Base-by-base conservation (phyloP, 1,284 basidiomycete species). In the Phlebopus sp. region DNA sequence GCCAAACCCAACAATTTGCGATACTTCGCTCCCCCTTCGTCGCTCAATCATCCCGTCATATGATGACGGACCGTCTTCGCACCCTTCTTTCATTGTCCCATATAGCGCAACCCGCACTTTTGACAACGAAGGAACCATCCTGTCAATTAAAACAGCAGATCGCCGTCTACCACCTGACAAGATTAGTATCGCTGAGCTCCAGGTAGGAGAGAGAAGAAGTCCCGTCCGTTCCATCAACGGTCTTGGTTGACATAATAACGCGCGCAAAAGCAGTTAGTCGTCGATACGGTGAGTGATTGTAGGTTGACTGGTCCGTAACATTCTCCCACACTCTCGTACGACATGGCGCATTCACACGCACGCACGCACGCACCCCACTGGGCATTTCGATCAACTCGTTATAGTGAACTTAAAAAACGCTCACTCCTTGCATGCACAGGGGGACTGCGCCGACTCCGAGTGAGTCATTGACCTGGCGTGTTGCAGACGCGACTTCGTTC, bases 281-380 rank as follows among this genome's bases (percentile, higher is more conserved):
- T 60, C 62, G 59, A 61, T 47, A 47, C 32, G 57, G 49, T 44
- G 49, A 7, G 15, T 42, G 44, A 63, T 49, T 59, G 54, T 60
- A 57, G 52, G 56, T 59, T 49, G 49, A 58, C 50, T n/a, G n/a
- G 21, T 23, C 21, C 21, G 21, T 23, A 35, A 37, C 23, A n/a
- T 31, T 60, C 58, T 65, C 60, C 50, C 60, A 66, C 60, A 66
- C 55, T 18, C 47, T 48, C 35, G 29, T 32, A 11, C 39, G 55
- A 45, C 63, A 64, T 46, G 39, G 30, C 21, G 21, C 58, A 59
- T 63, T 62, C 64, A 49, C 62, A 65, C 62, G 6, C 21, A 23
- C 21, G 21, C 21, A 23, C 21, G 6, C 21, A 23, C 21, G 6
- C 21, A 23, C 21, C 62, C 63, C 59, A 50, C 47, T 49, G 46